Evolutionary conservation across 352 stramenopile genomes (phyloP), one percentile per base, ranked within the genome.

Genomic region (Saprolegnia parasitica): DNA sequence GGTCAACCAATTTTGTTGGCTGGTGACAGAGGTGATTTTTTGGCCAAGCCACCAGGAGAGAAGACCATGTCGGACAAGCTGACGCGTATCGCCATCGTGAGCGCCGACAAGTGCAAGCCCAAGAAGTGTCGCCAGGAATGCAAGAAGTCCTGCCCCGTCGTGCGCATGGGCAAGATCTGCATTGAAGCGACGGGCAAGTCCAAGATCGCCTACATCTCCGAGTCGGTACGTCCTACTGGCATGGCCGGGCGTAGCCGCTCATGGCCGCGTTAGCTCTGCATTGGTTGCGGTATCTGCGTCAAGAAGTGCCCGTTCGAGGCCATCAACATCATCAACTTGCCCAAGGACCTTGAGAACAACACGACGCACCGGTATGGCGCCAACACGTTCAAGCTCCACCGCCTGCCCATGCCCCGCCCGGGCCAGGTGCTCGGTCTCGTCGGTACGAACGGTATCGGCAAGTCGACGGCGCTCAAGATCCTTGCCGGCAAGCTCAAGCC

Each of bases 221-320:
- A 99, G 80, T 74, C 76, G 68, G 77, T 86, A 60, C 35, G 74
- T 35, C 45, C 65, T 16, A 56, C 42, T n/a, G n/a, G 15, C 18
- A 73, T 20, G 56, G 2, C 23, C 42, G 18, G 18, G 8, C 16
- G 18, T 20, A 40, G 26, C 15, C 24, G 21, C 10, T 21, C 32
- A 64, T n/a, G n/a, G 8, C 37, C 49, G 26, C 18, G 49, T 18
- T 71, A 98, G 81, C 91, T 99, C 24, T 99, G 98, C 78, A 99
- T 99, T 73, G 98, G 97, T 74, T 99, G 98, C 77, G 97, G 97
- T 88, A 99, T 99, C 76, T 99, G 98, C 78, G 97, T 99, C 9
- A 99, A 99, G 86, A 99, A 99, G 78, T 99, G 98, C 76, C 98
- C 98, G 24, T 99, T 99, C 72, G 96, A 99, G 68, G 98, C 98